These are phyloP conservation scores for Acarospora socialis DNA, from an alignment of 2,329 filamentous ascomycete genomes.

Conservation along the genomic window DNA sequence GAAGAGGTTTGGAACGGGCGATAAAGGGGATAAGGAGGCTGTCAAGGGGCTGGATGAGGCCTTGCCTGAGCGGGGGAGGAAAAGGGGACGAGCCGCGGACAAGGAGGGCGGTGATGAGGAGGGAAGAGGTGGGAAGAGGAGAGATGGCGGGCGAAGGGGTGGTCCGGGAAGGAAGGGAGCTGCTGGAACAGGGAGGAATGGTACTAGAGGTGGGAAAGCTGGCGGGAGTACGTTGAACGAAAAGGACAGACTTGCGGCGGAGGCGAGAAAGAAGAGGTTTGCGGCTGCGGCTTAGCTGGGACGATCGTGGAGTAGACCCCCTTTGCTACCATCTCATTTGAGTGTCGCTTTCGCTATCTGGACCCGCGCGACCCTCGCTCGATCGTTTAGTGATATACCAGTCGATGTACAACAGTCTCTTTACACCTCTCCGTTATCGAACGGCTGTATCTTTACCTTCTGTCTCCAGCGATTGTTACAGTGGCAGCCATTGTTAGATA, in stretches of 20 bases:
- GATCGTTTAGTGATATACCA: too few species aligned
- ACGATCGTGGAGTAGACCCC: too few species aligned
- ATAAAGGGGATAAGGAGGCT: conserved; percentile 14
- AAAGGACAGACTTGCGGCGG: conserved; percentile 29
- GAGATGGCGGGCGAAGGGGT: conserved; percentile 13
- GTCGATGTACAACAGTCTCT: too few species aligned
- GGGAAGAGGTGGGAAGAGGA: conserved; percentile 26
- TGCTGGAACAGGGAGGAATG: conserved; percentile 13
- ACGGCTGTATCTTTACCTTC: conserved; percentile 2
- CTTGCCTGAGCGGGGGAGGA: conserved; percentile 28
- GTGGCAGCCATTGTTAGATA: background rate
- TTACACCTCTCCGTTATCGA: background rate
- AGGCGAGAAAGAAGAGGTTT: conserved; percentile 35
- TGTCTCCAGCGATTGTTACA: background rate
- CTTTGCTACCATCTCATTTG: too few species aligned
- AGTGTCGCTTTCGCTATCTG: too few species aligned
- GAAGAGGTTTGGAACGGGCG: conserved; percentile 30
- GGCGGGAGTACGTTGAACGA: conserved; percentile 21
- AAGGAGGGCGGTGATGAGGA: conserved; percentile 23
- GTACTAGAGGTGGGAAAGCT: conserved; percentile 14
- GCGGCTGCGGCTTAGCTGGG: conserved; percentile 15
- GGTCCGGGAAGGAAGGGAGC: conserved; percentile 13
- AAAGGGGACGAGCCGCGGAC: conserved; percentile 23
- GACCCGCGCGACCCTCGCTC: too few species aligned
- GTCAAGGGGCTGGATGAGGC: conserved; percentile 33